Evolutionary conservation across 768 basidiomycete genomes (phyloP).

Genomic region (Xanthoconium stramineum): DNA sequence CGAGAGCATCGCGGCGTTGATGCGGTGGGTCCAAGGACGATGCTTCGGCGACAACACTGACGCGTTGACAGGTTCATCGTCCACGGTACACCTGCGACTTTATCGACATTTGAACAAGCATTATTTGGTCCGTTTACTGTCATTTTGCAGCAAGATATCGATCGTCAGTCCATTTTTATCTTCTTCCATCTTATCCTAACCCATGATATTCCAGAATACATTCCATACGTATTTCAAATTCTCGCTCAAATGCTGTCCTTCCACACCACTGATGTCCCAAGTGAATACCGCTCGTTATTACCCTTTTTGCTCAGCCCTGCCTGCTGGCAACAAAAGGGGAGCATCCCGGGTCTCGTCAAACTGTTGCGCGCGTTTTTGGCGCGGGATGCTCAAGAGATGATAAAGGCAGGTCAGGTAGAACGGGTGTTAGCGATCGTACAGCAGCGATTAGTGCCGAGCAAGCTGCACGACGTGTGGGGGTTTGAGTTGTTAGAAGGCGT

Average conservation of each 20-base stretch:
- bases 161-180: constrained; percentile 52
- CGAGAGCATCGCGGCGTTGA: constrained; percentile 91
- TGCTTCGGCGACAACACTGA: background rate
- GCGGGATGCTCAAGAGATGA: constrained; percentile 66
- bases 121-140: constrained; percentile 85
- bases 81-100: constrained; percentile 59
- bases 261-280: constrained; percentile 63
- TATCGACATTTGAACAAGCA: constrained; percentile 73
- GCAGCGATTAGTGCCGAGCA: constrained; percentile 84
- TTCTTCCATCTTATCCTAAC: background rate
- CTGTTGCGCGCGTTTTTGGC: constrained; percentile 80
- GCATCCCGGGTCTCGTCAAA: constrained; percentile 89
- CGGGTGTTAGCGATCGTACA: constrained; percentile 85
- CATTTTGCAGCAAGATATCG: constrained; percentile 89
- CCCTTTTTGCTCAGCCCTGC: constrained; percentile 81
- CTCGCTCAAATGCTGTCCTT: constrained; percentile 93
- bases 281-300: constrained; percentile 74
- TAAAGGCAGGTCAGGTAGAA: constrained; percentile 65
- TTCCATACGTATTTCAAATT: constrained; percentile 96
- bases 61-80: constrained; percentile 68
- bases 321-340: constrained; percentile 92
- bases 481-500: constrained; percentile 85
- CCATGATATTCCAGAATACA: constrained; percentile 60
- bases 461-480: constrained; percentile 85
- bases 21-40: constrained; percentile 52